Conservation (phyloP, 1,284 basidiomycete species). For the Papiliotrema nemorosa region DNA sequence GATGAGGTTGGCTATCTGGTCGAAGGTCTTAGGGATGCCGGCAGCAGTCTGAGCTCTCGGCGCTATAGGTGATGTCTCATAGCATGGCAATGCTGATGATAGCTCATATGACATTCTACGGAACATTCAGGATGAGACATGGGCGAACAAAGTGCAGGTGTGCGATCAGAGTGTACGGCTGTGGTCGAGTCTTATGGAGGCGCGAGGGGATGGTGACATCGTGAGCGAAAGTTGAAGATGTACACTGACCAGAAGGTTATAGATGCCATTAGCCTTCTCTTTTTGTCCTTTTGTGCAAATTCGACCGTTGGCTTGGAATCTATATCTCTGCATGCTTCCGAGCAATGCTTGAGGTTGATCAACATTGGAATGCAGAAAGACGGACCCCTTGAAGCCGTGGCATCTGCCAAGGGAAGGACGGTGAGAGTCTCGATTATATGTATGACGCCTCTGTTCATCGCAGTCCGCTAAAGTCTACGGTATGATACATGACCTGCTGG, state of each 20-base stretch:
- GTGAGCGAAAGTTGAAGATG: constrained; percentile 11
- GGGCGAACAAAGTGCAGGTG: constrained; percentile 36
- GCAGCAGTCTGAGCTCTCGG: constrained; percentile 15
- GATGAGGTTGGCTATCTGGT: constrained; percentile 42
- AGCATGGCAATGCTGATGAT: not conserved
- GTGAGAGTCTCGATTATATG: not conserved
- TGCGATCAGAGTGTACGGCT: constrained; percentile 41
- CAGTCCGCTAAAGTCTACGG: not conserved
- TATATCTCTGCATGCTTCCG: constrained; percentile 14
- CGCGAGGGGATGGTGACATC: constrained; percentile 21
- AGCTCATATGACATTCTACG: constrained; percentile 40
- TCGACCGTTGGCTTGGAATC: constrained; percentile 15
- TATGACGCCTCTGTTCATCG: not conserved
- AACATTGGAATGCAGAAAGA: not conserved
- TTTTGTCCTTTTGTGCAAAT: constrained; percentile 18
- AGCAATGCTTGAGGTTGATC: not conserved
- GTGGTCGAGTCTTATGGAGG: constrained; percentile 22
- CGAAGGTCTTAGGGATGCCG: constrained; percentile 29
- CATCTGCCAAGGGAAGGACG: not conserved
- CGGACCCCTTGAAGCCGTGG: not conserved
- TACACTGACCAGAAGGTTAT: not conserved
- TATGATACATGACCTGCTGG: too few relatives aligned
- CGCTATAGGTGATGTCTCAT: constrained; percentile 29
- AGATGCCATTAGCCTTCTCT: constrained; percentile 20
- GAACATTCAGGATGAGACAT: constrained; percentile 35